Evolutionary conservation across 768 basidiomycete species (phyloP).

Genomic region (Lactarius vividus): DNA sequence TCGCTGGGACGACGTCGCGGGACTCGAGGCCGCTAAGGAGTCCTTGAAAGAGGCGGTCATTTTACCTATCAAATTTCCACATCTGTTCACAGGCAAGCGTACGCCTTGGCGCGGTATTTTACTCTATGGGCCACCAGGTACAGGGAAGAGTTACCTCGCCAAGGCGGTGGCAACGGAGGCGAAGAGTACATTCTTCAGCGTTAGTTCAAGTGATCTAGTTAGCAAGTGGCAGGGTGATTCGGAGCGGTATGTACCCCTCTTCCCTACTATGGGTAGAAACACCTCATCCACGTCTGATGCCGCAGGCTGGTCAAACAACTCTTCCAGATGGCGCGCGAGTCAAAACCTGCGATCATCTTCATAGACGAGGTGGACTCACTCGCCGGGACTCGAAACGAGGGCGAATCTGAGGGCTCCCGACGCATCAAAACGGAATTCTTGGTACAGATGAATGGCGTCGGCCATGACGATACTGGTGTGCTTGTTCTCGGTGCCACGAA

Average conservation of each 20-base stretch:
- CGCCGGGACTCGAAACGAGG: constrained; percentile 90
- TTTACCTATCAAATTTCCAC: constrained; percentile 98
- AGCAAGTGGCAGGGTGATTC: constrained; percentile 99
- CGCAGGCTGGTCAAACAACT: constrained; percentile 89
- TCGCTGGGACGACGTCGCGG: constrained; percentile 98
- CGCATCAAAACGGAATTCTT: constrained; percentile 97
- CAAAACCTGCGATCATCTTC: constrained; percentile 97
- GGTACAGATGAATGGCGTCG: constrained; percentile 99
- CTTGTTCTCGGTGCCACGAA: constrained; percentile 97
- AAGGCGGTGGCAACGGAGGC: constrained; percentile 99
- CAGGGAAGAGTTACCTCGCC: constrained; percentile 94
- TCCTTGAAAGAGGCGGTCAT: constrained; percentile 98
- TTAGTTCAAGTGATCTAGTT: constrained; percentile 92
- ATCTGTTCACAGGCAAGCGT: constrained; percentile 96
- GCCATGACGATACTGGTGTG: constrained; percentile 95
- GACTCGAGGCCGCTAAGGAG: constrained; percentile 92
- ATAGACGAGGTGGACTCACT: constrained; percentile 98
- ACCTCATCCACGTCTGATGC: constrained; percentile 10
- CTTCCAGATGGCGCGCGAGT: constrained; percentile 93
- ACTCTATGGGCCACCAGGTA: constrained; percentile 96
- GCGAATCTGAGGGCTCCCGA: constrained; percentile 96
- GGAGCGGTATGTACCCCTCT: constrained; percentile 62
- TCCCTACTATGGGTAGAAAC: not conserved
- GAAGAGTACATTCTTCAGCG: constrained; percentile 98
- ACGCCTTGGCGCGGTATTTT: constrained; percentile 97